phyloP scores from a whole-genome alignment of 2,329 filamentous ascomycete species.

The Claviceps cyperi region DNA sequence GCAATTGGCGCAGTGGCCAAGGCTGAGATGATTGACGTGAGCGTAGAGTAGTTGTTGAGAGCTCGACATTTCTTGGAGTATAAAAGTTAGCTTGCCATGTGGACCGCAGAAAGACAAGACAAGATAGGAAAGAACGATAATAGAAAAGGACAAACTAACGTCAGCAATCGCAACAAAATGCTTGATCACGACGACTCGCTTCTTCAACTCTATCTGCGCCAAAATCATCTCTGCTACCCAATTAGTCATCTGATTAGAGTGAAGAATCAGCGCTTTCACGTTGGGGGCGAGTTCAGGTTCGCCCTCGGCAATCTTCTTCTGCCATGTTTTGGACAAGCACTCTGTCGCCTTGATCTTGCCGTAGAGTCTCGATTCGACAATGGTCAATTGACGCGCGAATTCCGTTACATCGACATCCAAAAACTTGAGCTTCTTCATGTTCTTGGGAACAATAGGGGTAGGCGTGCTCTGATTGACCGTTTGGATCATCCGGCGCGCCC shows the following conservation, averaged over 20 bases:
- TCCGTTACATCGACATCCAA: constrained; percentile 91
- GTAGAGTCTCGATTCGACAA: constrained; percentile 89
- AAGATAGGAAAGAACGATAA: not conserved
- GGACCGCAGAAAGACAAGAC: too few species aligned
- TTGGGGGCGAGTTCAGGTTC: constrained; percentile 81
- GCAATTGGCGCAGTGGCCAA: constrained; percentile 90
- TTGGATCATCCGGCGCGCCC: constrained; percentile 72
- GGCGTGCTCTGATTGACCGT: constrained; percentile 74
- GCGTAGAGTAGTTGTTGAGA: constrained; percentile 91
- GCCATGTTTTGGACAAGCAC: constrained; percentile 97
- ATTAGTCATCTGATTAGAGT: constrained; percentile 97
- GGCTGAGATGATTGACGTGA: constrained; percentile 95
- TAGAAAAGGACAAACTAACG: constrained; percentile 39
- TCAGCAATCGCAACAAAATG: constrained; percentile 95
- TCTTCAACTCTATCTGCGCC: constrained; percentile 86
- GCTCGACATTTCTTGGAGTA: constrained; percentile 66
- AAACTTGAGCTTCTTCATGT: constrained; percentile 99
- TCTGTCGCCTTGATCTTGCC: constrained; percentile 93
- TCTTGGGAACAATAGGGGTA: constrained; percentile 85
- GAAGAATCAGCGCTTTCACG: constrained; percentile 88
- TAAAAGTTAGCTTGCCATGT: constrained; percentile 7
- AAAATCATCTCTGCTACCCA: constrained; percentile 99
- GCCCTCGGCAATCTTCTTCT: constrained; percentile 77
- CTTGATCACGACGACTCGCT: constrained; percentile 93
- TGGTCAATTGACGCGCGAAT: constrained; percentile 93